phyloP scores from a whole-genome alignment of 1,284 basidiomycete species.

The Microbotryum scabiosae region DNA sequence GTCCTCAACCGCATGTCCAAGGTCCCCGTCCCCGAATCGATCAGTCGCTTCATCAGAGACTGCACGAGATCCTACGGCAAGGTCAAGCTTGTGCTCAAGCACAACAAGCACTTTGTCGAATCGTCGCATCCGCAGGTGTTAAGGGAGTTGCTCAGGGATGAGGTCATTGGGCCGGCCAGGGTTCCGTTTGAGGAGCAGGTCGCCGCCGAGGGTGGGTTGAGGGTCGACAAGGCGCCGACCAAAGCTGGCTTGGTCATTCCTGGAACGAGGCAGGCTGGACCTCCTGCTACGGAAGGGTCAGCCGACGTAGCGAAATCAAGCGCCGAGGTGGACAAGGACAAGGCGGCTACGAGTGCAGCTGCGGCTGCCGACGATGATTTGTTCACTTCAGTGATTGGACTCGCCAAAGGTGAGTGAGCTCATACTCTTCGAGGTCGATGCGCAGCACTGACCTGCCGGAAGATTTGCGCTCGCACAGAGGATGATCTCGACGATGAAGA shows the following conservation, averaged over 20 bases:
- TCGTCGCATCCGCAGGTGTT: slow-evolving; percentile 86
- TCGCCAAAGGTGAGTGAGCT: slow-evolving; percentile 61
- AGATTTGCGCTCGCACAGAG: slow-evolving; percentile 43
- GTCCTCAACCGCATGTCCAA: slow-evolving; percentile 48
- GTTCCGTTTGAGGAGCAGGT: slow-evolving; percentile 44
- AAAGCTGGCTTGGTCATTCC: slow-evolving; percentile 75
- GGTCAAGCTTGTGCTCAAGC: slow-evolving; percentile 91
- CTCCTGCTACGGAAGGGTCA: slow-evolving; percentile 11
- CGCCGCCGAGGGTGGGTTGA: slow-evolving; percentile 57
- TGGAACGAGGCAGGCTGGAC: slow-evolving; percentile 51
- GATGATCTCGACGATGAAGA: slow-evolving; percentile 91
- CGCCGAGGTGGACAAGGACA: slow-evolving; percentile 6
- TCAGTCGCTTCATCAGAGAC: slow-evolving; percentile 74
- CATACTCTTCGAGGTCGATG: background rate
- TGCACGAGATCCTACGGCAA: slow-evolving; percentile 92
- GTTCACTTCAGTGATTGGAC: slow-evolving; percentile 80
- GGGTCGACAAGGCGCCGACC: slow-evolving; percentile 65
- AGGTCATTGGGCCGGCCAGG: slow-evolving; percentile 69
- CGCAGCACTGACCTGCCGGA: background rate
- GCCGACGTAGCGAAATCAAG: slow-evolving; percentile 3
- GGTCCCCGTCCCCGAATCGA: slow-evolving; percentile 73
- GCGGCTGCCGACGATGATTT: slow-evolving; percentile 54
- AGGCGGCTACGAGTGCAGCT: slow-evolving; percentile 9
- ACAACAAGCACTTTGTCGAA: slow-evolving; percentile 93
- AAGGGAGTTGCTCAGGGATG: slow-evolving; percentile 74